Evolutionary conservation across 805 yeast genomes (phyloP), one percentile per base, ranked within the genome.

Genomic region (Candida namnaoensis): DNA sequence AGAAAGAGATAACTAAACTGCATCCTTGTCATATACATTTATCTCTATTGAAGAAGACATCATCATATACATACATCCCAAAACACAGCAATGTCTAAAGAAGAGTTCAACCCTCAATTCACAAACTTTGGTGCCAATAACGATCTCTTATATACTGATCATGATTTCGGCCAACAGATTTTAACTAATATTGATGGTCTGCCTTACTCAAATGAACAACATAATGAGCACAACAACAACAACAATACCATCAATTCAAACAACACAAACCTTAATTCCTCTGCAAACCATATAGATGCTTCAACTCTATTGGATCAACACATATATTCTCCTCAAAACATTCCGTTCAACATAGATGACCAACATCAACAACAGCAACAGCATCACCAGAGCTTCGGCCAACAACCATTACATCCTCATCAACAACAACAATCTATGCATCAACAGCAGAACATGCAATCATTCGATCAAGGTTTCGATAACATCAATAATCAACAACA

Each of bases 291-390:
- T n/a, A n/a, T n/a, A n/a, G n/a, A n/a, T n/a, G n/a, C n/a, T n/a
- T n/a, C n/a, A n/a, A n/a, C n/a, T n/a, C n/a, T n/a, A n/a, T n/a
- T n/a, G n/a, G n/a, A n/a, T n/a, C n/a, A n/a, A n/a, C n/a, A n/a
- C n/a, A n/a, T n/a, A n/a, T n/a, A n/a, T n/a, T n/a, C n/a, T n/a
- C n/a, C n/a, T n/a, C n/a, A n/a, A n/a, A n/a, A n/a, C n/a, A n/a
- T n/a, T n/a, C n/a, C n/a, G n/a, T n/a, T n/a, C n/a, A n/a, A n/a
- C 32, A 35, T 38, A 25, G 37, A 34, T 34, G 35, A 30, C 12
- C 32, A 32, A 14, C 42, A 46, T 32, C 41, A 42, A 36, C 43
- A 44, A 11, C 38, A 38, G 14, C 38, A 41, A 12, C 44, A 39
- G 25, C 41, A 32, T 11, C 40, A 34, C 26, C 35, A 23, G 7